phyloP scores from a whole-genome alignment of 129 eudicot species.

The Mikania micrantha region DNA sequence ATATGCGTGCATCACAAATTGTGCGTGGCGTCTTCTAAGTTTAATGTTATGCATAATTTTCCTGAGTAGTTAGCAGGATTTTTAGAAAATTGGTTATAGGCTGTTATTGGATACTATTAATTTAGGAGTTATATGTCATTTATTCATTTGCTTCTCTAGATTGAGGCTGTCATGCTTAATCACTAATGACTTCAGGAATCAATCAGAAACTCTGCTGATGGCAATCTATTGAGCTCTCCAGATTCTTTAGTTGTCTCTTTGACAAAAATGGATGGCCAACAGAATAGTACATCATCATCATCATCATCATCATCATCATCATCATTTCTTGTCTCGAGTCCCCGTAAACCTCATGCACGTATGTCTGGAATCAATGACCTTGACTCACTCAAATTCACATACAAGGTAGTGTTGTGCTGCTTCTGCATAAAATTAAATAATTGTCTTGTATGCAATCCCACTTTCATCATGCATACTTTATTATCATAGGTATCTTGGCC shows the following conservation, averaged over 20 bases:
- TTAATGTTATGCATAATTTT: not conserved
- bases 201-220: conserved; percentile 84
- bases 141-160: conserved; percentile 1
- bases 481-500: conserved; percentile 82
- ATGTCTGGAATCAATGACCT: conserved; percentile 65
- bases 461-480: conserved; percentile 4
- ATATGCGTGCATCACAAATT: too few species aligned
- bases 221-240: conserved; percentile 62
- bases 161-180: conserved; percentile 6
- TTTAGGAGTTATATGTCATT: not conserved
- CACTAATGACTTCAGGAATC: conserved; percentile 61
- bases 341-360: conserved; percentile 57
- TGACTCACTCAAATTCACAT: conserved; percentile 75
- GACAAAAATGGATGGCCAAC: conserved; percentile 43
- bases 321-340: conserved; percentile 46
- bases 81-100: not conserved
- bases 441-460: not conserved
- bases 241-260: conserved; percentile 87
- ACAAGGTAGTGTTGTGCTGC: conserved; percentile 50
- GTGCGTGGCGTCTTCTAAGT: not conserved
- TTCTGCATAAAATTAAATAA: not conserved
- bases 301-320: conserved; percentile 30
- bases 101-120: conserved; percentile 1
- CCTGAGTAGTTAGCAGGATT: not conserved
- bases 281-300: conserved; percentile 12